Conservation (phyloP, 1,139 yeast genomes). For the Hanseniaspora sp. region DNA sequence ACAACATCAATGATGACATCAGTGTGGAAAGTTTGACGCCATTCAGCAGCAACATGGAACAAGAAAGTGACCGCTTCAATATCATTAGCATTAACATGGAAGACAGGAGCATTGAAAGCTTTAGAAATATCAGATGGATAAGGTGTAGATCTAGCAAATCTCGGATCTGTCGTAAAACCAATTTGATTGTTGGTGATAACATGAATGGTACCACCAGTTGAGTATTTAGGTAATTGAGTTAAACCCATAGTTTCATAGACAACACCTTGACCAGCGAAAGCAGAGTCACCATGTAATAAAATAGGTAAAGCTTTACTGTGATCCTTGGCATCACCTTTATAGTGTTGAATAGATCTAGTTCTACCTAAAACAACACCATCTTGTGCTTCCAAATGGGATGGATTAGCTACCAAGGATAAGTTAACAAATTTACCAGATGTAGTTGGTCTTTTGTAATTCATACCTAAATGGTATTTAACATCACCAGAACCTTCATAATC, state of each 20-base stretch:
- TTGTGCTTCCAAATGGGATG: constrained; percentile 97
- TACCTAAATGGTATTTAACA: constrained; percentile 97
- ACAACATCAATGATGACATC: constrained; percentile 95
- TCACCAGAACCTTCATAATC: constrained; percentile 91
- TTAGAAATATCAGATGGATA: constrained; percentile 97
- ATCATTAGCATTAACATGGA: constrained; percentile 98
- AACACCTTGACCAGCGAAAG: constrained; percentile 97
- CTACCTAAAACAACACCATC: constrained; percentile 98
- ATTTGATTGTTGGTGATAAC: constrained; percentile 94
- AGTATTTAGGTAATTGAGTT: constrained; percentile 81
- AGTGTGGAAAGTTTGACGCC: constrained; percentile 93
- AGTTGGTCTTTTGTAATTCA: constrained; percentile 98
- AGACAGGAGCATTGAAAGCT: constrained; percentile 91
- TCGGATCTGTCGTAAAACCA: constrained; percentile 98
- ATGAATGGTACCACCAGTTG: constrained; percentile 98
- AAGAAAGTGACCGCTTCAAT: constrained; percentile 86
- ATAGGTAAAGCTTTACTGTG: constrained; percentile 84
- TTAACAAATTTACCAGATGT: constrained; percentile 95
- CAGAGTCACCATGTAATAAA: constrained; percentile 96
- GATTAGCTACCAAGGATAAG: constrained; percentile 92
- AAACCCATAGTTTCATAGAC: constrained; percentile 98
- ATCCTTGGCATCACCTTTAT: constrained; percentile 72
- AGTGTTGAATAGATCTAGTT: constrained; percentile 91
- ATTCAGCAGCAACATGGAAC: constrained; percentile 94
- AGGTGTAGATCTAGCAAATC: constrained; percentile 93